A percentile compares a stretch with the other conserved stretches of the same genome.
Evolutionary conservation across 257 asterid genomes (phyloP).

Genomic region (Verbena officinalis): DNA sequence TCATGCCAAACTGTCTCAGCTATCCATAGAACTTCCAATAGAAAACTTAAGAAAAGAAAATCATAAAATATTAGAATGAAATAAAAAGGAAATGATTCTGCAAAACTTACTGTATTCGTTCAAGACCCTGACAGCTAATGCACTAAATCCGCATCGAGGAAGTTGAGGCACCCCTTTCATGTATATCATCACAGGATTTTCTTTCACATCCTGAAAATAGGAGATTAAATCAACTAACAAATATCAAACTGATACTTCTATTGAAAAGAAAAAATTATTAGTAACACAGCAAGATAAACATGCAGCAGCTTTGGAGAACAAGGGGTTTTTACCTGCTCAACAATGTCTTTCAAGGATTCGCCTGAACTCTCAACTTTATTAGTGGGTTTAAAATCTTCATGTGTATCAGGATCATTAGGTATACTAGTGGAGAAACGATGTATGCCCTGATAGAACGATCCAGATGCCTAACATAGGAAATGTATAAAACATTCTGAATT

Average conservation of each 20-base stretch:
- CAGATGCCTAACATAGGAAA: slow-evolving; percentile 46
- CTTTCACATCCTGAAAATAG: slow-evolving; percentile 78
- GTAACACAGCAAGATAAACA: slow-evolving; percentile 13
- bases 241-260: slow-evolving; percentile 14
- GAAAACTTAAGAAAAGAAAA: not conserved
- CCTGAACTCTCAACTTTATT: slow-evolving; percentile 63
- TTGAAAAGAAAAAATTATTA: not conserved
- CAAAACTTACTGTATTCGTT: slow-evolving; percentile 74
- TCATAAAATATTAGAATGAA: not conserved
- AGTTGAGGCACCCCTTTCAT: slow-evolving; percentile 92
- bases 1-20: not conserved
- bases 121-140: slow-evolving; percentile 85
- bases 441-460: slow-evolving; percentile 45
- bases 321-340: slow-evolving; percentile 68
- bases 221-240: slow-evolving; percentile 28
- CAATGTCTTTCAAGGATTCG: slow-evolving; percentile 60
- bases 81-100: not conserved
- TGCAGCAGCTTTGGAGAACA: not conserved
- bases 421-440: slow-evolving; percentile 52
- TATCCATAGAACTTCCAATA: not conserved
- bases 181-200: slow-evolving; percentile 93
- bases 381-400: slow-evolving; percentile 81
- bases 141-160: slow-evolving; percentile 97
- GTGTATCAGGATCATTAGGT: slow-evolving; percentile 83
- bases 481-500: slow-evolving; percentile 7